phyloP scores from a whole-genome alignment of 257 asterid species.

The Mitragyna speciosa region DNA sequence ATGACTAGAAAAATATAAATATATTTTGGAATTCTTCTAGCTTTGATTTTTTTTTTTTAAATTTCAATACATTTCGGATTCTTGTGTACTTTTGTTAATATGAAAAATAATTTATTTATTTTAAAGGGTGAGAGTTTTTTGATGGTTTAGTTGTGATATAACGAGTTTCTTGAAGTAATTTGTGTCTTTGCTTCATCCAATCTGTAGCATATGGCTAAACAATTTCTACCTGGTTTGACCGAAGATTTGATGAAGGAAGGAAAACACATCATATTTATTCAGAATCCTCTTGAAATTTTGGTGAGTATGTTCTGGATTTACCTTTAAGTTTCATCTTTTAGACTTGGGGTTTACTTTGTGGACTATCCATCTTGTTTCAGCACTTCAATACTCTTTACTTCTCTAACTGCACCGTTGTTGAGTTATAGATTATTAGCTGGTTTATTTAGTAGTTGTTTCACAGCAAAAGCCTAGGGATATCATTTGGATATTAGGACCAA shows the following conservation, averaged over 20 bases:
- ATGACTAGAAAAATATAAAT: not conserved
- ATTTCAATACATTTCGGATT: not conserved
- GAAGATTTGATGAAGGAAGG: conserved; percentile 72
- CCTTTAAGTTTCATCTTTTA: not conserved
- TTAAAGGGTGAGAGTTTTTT: not conserved
- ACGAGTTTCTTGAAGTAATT: not conserved
- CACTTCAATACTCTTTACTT: not conserved
- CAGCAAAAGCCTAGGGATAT: not conserved
- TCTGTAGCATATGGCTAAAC: conserved; percentile 88
- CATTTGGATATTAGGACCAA: not conserved
- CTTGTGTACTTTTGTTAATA: not conserved
- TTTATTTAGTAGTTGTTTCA: not conserved
- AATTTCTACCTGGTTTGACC: conserved; percentile 58
- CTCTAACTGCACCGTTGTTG: not conserved
- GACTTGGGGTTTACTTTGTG: not conserved
- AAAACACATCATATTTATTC: conserved; percentile 74
- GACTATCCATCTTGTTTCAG: not conserved
- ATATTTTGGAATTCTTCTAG: not conserved
- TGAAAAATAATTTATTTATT: not conserved
- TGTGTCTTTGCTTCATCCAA: conserved; percentile 11
- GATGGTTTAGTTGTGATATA: not conserved
- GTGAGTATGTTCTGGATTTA: conserved; percentile 34
- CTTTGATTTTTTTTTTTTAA: not conserved
- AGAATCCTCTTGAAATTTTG: conserved; percentile 86
- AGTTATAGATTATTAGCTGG: not conserved